A percentile compares a stretch with the other conserved stretches of the same genome.
phyloP scores from a whole-genome alignment of 139 green algal species.

The Monoraphidium neglectum region DNA sequence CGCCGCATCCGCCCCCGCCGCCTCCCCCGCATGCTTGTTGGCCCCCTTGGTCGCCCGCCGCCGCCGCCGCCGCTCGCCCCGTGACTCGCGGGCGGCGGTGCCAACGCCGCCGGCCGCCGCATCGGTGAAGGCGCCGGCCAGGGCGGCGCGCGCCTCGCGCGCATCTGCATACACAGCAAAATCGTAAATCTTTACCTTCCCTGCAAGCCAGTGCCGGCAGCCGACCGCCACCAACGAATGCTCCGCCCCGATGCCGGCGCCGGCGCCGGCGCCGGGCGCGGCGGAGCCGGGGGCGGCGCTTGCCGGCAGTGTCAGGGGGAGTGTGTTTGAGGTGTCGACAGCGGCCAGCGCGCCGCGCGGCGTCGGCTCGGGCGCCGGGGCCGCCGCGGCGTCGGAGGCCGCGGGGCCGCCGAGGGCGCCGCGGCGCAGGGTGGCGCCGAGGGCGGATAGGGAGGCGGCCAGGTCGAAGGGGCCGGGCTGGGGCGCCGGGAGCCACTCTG shows the following conservation, averaged over 20 bases:
- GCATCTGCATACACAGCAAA: conserved; percentile 73
- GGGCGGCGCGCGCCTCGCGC: conserved; percentile 10
- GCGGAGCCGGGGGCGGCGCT: not conserved
- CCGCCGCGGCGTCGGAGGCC: too few relatives aligned
- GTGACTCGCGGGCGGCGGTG: not conserved
- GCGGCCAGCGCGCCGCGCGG: too few relatives aligned
- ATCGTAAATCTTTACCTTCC: conserved; percentile 76
- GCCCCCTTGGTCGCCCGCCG: not conserved
- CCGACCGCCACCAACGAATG: conserved; percentile 63
- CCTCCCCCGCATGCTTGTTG: too few relatives aligned
- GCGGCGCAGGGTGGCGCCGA: too few relatives aligned
- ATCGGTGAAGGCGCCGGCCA: not conserved
- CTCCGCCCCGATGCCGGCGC: not conserved
- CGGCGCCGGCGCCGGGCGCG: conserved; percentile 1
- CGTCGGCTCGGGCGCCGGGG: too few relatives aligned
- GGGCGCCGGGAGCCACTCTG: too few relatives aligned
- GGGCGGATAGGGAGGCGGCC: too few relatives aligned
- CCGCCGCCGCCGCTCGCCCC: not conserved
- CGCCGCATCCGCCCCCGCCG: too few relatives aligned
- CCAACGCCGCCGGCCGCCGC: not conserved
- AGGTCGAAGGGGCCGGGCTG: too few relatives aligned
- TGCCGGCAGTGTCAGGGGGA: not conserved
- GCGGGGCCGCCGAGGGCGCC: too few relatives aligned
- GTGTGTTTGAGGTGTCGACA: too few relatives aligned
- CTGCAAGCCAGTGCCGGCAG: conserved; percentile 54